Evolutionary conservation across 2,329 filamentous ascomycete genomes (phyloP), one percentile per base, ranked within the genome.

Genomic region (Xylaria sp.): DNA sequence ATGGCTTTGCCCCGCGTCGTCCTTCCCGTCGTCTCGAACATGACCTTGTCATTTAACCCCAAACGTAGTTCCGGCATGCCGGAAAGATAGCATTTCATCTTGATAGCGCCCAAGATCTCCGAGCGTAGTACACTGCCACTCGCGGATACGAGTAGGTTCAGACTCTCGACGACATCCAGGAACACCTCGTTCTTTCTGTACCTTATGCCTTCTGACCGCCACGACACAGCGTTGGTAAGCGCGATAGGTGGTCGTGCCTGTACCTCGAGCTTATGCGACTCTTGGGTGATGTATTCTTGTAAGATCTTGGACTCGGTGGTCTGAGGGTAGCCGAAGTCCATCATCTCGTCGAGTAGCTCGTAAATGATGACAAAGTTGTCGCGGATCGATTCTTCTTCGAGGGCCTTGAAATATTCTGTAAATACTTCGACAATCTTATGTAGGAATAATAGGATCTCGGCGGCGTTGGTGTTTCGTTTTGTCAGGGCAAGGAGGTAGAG

Each of bases 311-410:
- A 93, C 82, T 99, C 96, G 74, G 96, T 99, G 10, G 96, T 99
- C 82, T 99, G 96, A 6, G 96, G 96, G 81, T 99, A 98, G 72
- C 96, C 96, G 86, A 99, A 99, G 83, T 99, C 96, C 96, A 99
- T 99, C 96, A 99, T 99, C 85, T 99, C 96, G 79, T 99, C 96
- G 72, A 99, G 89, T 70, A 99, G 84, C 83, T 99, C 96, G 86
- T 99, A 99, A 79, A 99, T 99, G 79, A 99, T 91, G 81, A 99
- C 96, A 80, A 99, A 99, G 85, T 99, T 99, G 86, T 99, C 96
- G 76, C 96, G 90, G 80, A 99, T 99, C 76, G 94, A 97, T 83
- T 99, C 96, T 82, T 99, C 96, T 82, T 99, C 96, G 69, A 99
- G 88, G 72, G 97, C 95, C 82, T 99, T 99, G 88, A 99, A 99